Evolutionary conservation across 140 eudicot species (phyloP).

Genomic region (Anethum foeniculum): DNA sequence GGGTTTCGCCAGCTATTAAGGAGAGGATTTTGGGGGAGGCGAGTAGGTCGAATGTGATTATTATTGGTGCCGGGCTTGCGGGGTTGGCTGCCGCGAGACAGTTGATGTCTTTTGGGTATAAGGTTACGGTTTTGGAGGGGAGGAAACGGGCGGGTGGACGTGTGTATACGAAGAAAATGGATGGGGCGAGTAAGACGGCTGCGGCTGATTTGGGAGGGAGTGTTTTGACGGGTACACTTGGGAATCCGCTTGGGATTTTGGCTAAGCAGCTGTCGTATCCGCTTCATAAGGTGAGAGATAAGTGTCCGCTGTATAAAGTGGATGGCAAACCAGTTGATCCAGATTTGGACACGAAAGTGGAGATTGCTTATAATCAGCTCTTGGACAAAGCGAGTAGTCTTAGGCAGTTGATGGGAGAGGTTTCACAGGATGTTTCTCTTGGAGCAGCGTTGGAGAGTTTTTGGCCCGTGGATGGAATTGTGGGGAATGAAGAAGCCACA

Average conservation of each 20-base stretch:
- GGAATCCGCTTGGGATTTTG: conserved; percentile 91
- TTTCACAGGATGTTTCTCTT: conserved; percentile 92
- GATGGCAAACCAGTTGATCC: conserved; percentile 83
- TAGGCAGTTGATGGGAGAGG: conserved; percentile 91
- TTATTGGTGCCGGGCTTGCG: conserved; percentile 90
- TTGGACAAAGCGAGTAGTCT: conserved; percentile 73
- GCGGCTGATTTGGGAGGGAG: conserved; percentile 98
- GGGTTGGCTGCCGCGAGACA: conserved; percentile 97
- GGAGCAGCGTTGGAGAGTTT: conserved; percentile 95
- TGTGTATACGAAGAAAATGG: conserved; percentile 74
- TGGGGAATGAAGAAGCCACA: conserved; percentile 51
- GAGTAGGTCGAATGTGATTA: conserved; percentile 44
- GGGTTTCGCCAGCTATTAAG: conserved; percentile 67
- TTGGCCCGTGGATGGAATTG: conserved; percentile 41
- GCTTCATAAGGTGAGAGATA: conserved; percentile 85
- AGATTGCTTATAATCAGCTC: conserved; percentile 58
- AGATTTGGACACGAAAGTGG: conserved; percentile 62
- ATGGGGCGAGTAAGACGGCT: conserved; percentile 53
- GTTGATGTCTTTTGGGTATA: conserved; percentile 81
- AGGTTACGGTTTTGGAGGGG: conserved; percentile 87
- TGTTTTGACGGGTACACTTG: conserved; percentile 94
- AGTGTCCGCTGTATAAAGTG: conserved; percentile 73
- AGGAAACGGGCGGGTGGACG: conserved; percentile 92
- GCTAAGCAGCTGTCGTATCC: conserved; percentile 74
- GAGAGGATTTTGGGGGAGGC: conserved; percentile 40